Evolutionary conservation across 2,329 filamentous ascomycete genomes (phyloP).

Genomic region (Chaetomium strumarium): DNA sequence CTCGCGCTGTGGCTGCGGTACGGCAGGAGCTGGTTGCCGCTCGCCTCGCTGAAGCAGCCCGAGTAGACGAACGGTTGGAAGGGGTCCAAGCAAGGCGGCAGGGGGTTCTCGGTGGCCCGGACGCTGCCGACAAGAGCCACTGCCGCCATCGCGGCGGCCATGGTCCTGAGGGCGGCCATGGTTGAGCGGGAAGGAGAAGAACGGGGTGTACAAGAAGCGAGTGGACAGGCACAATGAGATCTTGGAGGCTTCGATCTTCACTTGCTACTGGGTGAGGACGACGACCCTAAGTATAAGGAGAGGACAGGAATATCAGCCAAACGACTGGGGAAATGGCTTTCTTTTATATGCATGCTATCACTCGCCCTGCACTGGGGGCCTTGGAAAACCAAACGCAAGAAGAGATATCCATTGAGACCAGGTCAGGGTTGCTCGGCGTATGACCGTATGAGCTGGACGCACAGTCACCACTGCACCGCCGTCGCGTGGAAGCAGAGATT

Average conservation of each 20-base stretch:
- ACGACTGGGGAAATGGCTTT: background rate
- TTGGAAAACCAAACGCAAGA: background rate
- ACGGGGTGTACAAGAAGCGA: background rate
- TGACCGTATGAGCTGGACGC: too few species aligned
- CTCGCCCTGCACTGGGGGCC: background rate
- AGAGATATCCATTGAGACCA: conserved; percentile 3
- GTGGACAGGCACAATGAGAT: conserved; percentile 5
- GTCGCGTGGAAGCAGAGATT: too few species aligned
- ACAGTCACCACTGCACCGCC: too few species aligned
- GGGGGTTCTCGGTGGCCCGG: conserved; percentile 36
- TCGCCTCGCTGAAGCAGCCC: conserved; percentile 42
- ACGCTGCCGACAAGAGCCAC: conserved; percentile 34
- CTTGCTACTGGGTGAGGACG: conserved; percentile 3
- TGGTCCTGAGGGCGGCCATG: conserved; percentile 32
- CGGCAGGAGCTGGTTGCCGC: conserved; percentile 33
- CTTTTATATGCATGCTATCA: conserved; percentile 13
- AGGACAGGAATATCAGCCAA: background rate
- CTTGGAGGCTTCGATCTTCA: background rate
- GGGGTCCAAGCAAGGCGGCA: conserved; percentile 39
- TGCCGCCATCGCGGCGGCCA: conserved; percentile 35
- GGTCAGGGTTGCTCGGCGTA: background rate
- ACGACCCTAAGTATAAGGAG: conserved; percentile 14
- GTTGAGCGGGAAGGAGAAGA: conserved; percentile 13
- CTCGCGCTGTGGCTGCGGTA: conserved; percentile 33
- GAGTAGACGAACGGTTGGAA: conserved; percentile 44